These are phyloP conservation scores for Sporisorium graminicola DNA, from an alignment of 1,284 basidiomycete genomes.

Conservation along the genomic window DNA sequence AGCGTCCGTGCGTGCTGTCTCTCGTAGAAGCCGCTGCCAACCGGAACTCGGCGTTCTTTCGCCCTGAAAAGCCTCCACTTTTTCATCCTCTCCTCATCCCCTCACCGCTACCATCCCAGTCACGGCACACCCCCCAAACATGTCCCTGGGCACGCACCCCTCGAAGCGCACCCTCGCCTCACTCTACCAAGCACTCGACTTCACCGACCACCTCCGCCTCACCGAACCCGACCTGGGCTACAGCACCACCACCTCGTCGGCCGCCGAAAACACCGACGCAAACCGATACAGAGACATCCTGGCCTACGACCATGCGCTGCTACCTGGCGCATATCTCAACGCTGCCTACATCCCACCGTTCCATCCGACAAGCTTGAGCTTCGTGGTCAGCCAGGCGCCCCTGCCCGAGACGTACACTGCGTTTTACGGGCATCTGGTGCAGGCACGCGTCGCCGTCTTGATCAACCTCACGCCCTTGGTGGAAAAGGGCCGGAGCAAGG, in stretches of 20 bases:
- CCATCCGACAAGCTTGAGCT: conserved; percentile 70
- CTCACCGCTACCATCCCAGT: neutral
- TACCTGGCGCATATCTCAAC: conserved; percentile 59
- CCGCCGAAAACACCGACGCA: conserved; percentile 6
- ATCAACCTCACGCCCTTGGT: conserved; percentile 66
- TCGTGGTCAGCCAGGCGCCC: conserved; percentile 96
- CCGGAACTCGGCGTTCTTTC: neutral
- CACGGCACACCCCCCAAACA: neutral
- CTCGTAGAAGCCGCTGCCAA: too few relatives aligned
- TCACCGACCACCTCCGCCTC: conserved; percentile 32
- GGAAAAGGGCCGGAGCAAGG: conserved; percentile 57
- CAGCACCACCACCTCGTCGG: conserved; percentile 9
- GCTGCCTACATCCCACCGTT: conserved; percentile 58
- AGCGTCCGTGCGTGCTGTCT: neutral
- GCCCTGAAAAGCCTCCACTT: neutral
- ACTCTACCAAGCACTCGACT: conserved; percentile 32
- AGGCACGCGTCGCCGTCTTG: conserved; percentile 41
- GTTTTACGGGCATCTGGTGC: conserved; percentile 74
- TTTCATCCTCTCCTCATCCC: neutral
- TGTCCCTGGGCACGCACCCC: conserved; percentile 23
- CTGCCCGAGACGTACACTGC: conserved; percentile 88
- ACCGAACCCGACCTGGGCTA: conserved; percentile 26
- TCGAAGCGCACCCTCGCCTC: conserved; percentile 13
- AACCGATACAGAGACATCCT: conserved; percentile 49
- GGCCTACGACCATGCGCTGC: conserved; percentile 55